Evolutionary conservation across 495 filamentous ascomycete species (phyloP).

Genomic region (Hyaloscypha bicolor): DNA sequence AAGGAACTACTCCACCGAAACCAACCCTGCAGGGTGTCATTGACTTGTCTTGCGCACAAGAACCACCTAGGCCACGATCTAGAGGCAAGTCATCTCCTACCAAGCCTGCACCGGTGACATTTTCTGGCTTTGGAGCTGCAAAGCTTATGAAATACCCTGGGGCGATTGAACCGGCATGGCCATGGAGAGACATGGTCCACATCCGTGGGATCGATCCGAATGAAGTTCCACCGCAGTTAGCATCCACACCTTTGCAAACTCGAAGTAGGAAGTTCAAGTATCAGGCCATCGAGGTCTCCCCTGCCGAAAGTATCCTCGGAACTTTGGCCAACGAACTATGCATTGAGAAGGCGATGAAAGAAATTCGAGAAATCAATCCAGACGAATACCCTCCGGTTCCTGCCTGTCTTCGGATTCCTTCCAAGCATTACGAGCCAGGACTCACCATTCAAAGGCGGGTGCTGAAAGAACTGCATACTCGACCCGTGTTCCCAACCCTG

Average conservation of each 20-base stretch:
- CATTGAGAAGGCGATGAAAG: constrained; percentile 30
- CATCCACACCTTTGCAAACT: constrained; percentile 5
- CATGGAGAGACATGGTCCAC: constrained; percentile 64
- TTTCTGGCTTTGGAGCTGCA: constrained; percentile 25
- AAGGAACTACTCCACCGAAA: neutral
- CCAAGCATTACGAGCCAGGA: constrained; percentile 52
- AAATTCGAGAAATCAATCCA: constrained; percentile 36
- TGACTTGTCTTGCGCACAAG: neutral
- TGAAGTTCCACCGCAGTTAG: neutral
- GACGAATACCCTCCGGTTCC: constrained; percentile 43
- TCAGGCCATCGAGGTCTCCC: constrained; percentile 42
- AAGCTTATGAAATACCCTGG: constrained; percentile 59
- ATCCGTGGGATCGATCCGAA: constrained; percentile 42
- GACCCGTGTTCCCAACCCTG: constrained; percentile 31
- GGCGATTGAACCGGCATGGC: constrained; percentile 67
- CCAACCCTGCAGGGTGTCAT: neutral
- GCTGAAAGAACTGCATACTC: constrained; percentile 28
- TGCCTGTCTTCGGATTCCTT: constrained; percentile 47
- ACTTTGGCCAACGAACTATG: constrained; percentile 38
- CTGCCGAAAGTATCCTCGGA: constrained; percentile 47
- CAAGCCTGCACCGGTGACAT: constrained; percentile 6
- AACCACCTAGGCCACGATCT: neutral
- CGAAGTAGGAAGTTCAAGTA: constrained; percentile 52
- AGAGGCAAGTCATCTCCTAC: constrained; percentile 12
- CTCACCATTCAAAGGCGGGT: constrained; percentile 47